Conservation (phyloP, 805 yeast genomes). For the Wickerhamomyces pijperi region DNA sequence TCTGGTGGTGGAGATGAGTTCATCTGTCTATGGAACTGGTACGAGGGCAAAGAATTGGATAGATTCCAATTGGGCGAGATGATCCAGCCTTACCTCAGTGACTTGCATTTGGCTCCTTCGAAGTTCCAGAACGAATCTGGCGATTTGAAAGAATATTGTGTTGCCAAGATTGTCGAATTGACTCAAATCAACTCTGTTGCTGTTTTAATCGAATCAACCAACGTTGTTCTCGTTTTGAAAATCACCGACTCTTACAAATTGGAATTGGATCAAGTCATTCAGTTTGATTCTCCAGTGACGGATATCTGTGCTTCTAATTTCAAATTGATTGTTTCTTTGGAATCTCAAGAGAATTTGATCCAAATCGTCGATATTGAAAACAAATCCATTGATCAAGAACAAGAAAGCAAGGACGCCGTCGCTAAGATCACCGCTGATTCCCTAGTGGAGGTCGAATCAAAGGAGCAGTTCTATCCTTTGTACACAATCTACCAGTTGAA, state of each 20-base stretch:
- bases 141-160: conserved; percentile 38
- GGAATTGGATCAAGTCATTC: conserved; percentile 18
- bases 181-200: conserved; percentile 23
- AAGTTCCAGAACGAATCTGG: conserved; percentile 46
- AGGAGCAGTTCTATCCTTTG: conserved; percentile 29
- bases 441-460: conserved; percentile 12
- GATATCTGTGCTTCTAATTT: conserved; percentile 23
- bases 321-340: conserved; percentile 24
- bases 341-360: conserved; percentile 16
- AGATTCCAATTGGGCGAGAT: conserved; percentile 36
- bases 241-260: conserved; percentile 12
- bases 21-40: conserved; percentile 75
- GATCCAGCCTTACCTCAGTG: conserved; percentile 34
- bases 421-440: conserved; percentile 8
- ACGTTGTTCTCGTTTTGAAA: conserved; percentile 24
- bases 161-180: conserved; percentile 32
- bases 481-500: conserved; percentile 42
- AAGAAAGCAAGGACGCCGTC: conserved; percentile 22
- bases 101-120: conserved; percentile 51
- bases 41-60: conserved; percentile 30
- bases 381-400: conserved; percentile 22
- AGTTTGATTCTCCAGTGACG: conserved; percentile 20
- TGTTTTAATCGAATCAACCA: conserved; percentile 42
- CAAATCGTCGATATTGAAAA: conserved; percentile 12
- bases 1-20: conserved; percentile 90